A percentile compares a stretch with the other conserved stretches of the same genome.
phyloP scores from a whole-genome alignment of 495 filamentous ascomycete genomes.

The Evansstolkia leycettana region DNA sequence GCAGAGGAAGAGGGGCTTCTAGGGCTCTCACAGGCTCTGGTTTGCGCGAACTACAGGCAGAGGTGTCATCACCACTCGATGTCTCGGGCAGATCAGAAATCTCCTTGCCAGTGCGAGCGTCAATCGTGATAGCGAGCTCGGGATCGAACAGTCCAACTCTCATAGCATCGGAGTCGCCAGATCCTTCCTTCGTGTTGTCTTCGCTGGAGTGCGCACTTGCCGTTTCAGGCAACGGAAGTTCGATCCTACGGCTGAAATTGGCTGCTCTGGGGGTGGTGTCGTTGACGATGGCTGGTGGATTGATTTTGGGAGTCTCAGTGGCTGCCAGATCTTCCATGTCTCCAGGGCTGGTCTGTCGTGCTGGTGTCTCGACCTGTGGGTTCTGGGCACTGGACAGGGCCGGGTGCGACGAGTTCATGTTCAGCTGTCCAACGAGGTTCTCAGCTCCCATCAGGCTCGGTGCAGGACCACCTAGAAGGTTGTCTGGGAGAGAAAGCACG shows the following conservation, averaged over 20 bases:
- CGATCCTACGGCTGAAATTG: constrained; percentile 21
- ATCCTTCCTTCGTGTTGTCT: constrained; percentile 8
- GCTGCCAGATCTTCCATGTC: constrained; percentile 8
- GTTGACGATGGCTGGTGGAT: constrained; percentile 7
- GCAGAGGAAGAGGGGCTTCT: neutral
- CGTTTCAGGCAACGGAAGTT: constrained; percentile 29
- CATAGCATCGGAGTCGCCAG: neutral
- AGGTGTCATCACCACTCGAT: neutral
- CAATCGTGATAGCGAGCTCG: constrained; percentile 29
- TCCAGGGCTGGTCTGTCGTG: constrained; percentile 21
- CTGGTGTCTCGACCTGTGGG: constrained; percentile 22
- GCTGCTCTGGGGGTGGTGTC: constrained; percentile 22
- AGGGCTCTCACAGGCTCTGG: neutral
- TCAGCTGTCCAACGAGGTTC: constrained; percentile 51
- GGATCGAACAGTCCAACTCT: constrained; percentile 10
- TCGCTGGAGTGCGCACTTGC: constrained; percentile 30
- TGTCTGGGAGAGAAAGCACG: constrained; percentile 29
- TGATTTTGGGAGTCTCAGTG: constrained; percentile 8
- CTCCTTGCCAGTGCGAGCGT: constrained; percentile 28
- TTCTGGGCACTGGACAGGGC: constrained; percentile 15
- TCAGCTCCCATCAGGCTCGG: constrained; percentile 56
- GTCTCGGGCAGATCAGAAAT: constrained; percentile 16
- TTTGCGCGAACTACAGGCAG: too few relatives aligned
- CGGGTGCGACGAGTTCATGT: constrained; percentile 48
- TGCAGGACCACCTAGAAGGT: constrained; percentile 29